Conservation (phyloP, 108 stramenopile species). For the Nitzschia palea region DNA sequence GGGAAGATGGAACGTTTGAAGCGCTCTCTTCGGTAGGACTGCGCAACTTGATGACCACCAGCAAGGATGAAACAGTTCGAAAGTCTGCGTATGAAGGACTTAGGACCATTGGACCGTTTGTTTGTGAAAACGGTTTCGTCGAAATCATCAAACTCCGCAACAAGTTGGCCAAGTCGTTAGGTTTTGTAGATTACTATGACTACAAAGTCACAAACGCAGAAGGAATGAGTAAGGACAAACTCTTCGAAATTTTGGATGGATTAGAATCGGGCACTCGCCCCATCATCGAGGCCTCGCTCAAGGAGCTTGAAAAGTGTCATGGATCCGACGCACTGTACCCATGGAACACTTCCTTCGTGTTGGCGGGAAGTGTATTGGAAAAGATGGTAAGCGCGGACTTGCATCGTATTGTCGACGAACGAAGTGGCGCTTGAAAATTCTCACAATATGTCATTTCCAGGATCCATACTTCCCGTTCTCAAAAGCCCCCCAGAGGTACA, state of each 20-base stretch:
- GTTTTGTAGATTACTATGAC: constrained; percentile 69
- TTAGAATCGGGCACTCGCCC: constrained; percentile 61
- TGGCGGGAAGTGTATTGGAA: constrained; percentile 61
- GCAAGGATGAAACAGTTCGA: constrained; percentile 50
- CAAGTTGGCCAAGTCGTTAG: constrained; percentile 49
- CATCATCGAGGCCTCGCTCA: constrained; percentile 51
- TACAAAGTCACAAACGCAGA: constrained; percentile 74
- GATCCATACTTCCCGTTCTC: constrained; percentile 80
- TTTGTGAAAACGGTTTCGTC: constrained; percentile 70
- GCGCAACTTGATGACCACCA: constrained; percentile 51
- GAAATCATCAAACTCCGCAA: constrained; percentile 71
- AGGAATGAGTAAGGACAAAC: constrained; percentile 59
- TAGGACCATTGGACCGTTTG: constrained; percentile 60
- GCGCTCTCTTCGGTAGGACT: constrained; percentile 60
- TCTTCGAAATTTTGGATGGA: constrained; percentile 71
- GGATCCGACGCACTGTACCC: constrained; percentile 56
- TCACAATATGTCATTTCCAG: not conserved
- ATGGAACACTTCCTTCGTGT: constrained; percentile 59
- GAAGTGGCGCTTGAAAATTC: no score
- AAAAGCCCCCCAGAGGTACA: constrained; percentile 54
- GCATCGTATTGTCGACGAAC: no score
- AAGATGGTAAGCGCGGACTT: constrained; percentile 56
- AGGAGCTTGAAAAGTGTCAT: constrained; percentile 43
- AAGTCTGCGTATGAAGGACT: constrained; percentile 69
- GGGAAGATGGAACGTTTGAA: constrained; percentile 44